Conservation (phyloP, 805 yeast genomes). For the Millerozyma acaciae region DNA sequence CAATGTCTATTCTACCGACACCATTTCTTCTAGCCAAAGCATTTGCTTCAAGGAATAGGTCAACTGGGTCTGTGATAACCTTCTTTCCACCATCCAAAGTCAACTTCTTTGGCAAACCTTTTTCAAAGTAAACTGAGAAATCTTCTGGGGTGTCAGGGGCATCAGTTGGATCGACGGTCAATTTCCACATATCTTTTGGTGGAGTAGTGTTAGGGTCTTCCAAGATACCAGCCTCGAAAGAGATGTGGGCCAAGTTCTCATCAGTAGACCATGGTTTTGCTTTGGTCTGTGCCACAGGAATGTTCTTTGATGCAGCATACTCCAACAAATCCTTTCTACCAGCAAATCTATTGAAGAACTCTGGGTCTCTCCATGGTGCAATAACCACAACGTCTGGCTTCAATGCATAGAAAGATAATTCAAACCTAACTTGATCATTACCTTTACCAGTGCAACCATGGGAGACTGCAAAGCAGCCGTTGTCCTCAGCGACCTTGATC, state of each 20-base stretch:
- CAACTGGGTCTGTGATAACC: constrained; percentile 80
- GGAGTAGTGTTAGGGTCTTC: constrained; percentile 99
- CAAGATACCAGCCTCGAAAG: constrained; percentile 98
- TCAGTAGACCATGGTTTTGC: constrained; percentile 99
- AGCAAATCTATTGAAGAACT: constrained; percentile 89
- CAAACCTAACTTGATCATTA: constrained; percentile 98
- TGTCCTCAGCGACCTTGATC: constrained; percentile 92
- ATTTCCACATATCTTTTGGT: constrained; percentile 99
- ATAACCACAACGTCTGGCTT: constrained; percentile 95
- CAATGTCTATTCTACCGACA: constrained; percentile 98
- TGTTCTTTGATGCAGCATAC: constrained; percentile 86
- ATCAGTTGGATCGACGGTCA: constrained; percentile 91
- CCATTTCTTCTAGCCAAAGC: constrained; percentile 98
- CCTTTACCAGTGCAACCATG: constrained; percentile 99
- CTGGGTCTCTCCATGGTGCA: constrained; percentile 99
- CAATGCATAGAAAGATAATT: constrained; percentile 92
- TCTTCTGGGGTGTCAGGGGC: constrained; percentile 95
- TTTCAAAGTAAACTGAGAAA: constrained; percentile 72
- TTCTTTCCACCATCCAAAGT: constrained; percentile 58
- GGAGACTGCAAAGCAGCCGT: constrained; percentile 97
- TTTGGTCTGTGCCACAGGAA: constrained; percentile 95
- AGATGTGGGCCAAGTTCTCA: constrained; percentile 98
- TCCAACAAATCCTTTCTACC: constrained; percentile 96
- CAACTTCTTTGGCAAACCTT: constrained; percentile 86
- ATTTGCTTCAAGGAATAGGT: constrained; percentile 88